Percentiles rank a stretch among this genome's conserved stretches.
These are phyloP conservation scores for Santalum album DNA, from an alignment of 164 flowering plant species.

Conservation along the genomic window DNA sequence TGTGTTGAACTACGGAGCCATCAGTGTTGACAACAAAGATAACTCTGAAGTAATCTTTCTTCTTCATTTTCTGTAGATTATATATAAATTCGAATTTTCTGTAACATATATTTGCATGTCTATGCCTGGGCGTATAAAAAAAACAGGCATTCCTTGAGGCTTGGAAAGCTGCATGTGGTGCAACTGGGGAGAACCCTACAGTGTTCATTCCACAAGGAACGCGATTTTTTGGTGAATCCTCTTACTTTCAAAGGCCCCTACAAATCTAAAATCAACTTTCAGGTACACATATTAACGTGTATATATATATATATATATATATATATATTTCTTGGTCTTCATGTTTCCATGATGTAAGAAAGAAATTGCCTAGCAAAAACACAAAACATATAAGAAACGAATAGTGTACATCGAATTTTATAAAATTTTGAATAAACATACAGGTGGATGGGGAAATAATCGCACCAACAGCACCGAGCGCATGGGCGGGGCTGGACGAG, in stretches of 20 bases:
- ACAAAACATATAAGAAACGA: too few species aligned
- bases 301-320: background rate
- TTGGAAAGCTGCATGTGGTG: background rate
- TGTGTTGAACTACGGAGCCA: too few species aligned
- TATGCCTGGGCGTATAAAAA: background rate
- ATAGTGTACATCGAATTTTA: background rate
- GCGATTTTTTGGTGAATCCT: background rate
- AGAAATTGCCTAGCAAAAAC: too few species aligned
- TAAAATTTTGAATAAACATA: background rate
- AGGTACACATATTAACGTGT: background rate
- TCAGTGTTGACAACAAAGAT: too few species aligned
- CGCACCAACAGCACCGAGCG: background rate
- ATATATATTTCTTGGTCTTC: background rate
- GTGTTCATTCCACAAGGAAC: background rate
- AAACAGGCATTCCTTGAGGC: background rate
- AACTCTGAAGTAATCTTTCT: background rate
- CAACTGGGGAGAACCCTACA: background rate
- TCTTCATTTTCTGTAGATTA: background rate
- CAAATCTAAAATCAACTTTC: background rate
- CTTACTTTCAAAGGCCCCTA: background rate
- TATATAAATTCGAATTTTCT: too few species aligned
- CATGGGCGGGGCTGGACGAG: background rate
- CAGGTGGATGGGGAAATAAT: background rate
- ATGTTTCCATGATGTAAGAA: background rate
- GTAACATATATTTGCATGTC: too few species aligned